These are phyloP conservation scores for Rhizopogon roseolus DNA, from an alignment of 768 basidiomycete genomes.

Conservation along the genomic window DNA sequence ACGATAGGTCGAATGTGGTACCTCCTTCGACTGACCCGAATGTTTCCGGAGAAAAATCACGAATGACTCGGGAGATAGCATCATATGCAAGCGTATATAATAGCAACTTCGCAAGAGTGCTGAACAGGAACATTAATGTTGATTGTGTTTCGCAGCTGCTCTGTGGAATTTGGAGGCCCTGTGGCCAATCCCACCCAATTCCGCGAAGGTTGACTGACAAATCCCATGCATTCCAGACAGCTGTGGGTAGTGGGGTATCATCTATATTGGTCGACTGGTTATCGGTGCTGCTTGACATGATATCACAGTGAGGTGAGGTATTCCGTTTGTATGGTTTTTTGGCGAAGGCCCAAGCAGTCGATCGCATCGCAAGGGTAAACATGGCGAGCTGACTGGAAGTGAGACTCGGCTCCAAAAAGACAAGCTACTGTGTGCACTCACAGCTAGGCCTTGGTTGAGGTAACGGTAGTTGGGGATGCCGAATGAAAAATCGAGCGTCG, in stretches of 20 bases:
- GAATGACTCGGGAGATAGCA: constrained; percentile 4
- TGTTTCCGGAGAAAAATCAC: constrained; percentile 33
- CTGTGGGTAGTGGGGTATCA: background rate
- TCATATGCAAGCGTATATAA: constrained; percentile 9
- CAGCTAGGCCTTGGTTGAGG: constrained; percentile 18
- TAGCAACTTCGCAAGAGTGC: constrained; percentile 2
- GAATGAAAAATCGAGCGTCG: constrained; percentile 20
- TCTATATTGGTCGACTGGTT: background rate
- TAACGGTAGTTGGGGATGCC: constrained; percentile 6
- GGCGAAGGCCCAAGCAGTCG: constrained; percentile 16
- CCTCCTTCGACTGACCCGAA: constrained; percentile 30
- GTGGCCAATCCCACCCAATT: constrained; percentile 19
- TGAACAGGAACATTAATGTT: constrained; percentile 9
- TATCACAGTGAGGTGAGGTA: background rate
- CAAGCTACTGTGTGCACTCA: constrained; percentile 5
- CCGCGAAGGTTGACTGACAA: constrained; percentile 19
- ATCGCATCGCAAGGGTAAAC: constrained; percentile 21
- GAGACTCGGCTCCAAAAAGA: background rate
- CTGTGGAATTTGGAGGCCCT: constrained; percentile 8
- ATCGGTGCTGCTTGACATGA: background rate
- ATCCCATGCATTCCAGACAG: constrained; percentile 22
- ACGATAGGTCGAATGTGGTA: constrained; percentile 31
- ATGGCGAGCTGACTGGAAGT: constrained; percentile 15
- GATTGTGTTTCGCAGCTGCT: constrained; percentile 12
- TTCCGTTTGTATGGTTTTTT: constrained; percentile 1